Evolutionary conservation across 2,329 filamentous ascomycete genomes (phyloP), one percentile per base, ranked within the genome.

Genomic region (Microcyclosporella mali): DNA sequence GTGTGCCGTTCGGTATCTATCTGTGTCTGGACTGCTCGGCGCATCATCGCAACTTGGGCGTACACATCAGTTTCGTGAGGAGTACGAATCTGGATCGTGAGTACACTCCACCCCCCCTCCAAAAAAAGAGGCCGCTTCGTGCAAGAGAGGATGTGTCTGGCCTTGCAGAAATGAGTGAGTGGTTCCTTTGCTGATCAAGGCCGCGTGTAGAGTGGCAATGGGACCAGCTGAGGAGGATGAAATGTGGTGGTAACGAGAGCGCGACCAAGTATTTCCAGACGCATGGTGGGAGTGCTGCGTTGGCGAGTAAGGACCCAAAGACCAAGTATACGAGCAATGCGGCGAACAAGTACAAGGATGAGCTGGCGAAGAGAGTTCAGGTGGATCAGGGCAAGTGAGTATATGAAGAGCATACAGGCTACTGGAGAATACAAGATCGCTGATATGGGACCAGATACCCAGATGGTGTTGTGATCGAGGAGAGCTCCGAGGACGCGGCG

Each of bases 181-280:
- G 30, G 37, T n/a, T n/a, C 37, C 27, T 40, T 31, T 40, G 28
- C 31, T 25, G 38, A 33, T 33, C 8, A 14, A 14, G n/a, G 31
- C 17, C 12, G 17, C 11, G 2, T 28, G 43, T 44, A 72, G 70
- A 73, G 52, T 98, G 92, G 92, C 88, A 95, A 85, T 98, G 92
- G 92, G 88, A 95, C 56, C 92, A 98, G 67, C 77, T 98, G 47
- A 85, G 92, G 40, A 70, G 90, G 45, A 97, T 98, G 90, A 98
- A 98, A 71, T 88, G 97, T 12, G 92, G 92, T 53, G 92, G 92
- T 45, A 98, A 98, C 62, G 90, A 97, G 70, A 95, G 88, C 45
- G 92, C 92, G 37, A 95, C 89, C 61, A 95, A 95, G 70, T 98
- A 88, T 74, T 98, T 97, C 74, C 89, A 95, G 70, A 84, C 88